Conservation (phyloP, 2,329 filamentous ascomycete species). For the Penicillium sp. region DNA sequence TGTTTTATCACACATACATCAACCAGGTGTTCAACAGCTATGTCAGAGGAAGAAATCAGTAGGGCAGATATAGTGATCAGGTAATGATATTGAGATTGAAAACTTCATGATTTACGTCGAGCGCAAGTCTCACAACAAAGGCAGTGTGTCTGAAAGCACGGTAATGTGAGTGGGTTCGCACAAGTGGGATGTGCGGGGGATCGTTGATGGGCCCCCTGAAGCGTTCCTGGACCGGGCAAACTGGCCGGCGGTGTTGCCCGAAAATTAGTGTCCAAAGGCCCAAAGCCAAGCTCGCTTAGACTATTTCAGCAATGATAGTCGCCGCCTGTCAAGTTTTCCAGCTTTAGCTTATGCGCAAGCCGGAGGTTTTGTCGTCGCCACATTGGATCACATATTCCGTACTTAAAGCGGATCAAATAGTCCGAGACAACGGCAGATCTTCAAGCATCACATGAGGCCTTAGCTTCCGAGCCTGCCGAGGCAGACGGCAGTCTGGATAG, state of each 20-base stretch:
- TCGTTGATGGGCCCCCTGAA: slow-evolving; percentile 19
- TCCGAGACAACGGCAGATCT: slow-evolving; percentile 1
- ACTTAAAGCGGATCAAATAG: not conserved
- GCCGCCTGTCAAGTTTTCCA: slow-evolving; percentile 10
- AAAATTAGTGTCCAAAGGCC: not conserved
- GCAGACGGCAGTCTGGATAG: not conserved
- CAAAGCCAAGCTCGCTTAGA: slow-evolving; percentile 25
- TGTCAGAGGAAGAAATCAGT: not conserved
- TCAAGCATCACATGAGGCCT: slow-evolving; percentile 11
- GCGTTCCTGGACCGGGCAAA: slow-evolving; percentile 13
- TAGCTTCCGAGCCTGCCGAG: slow-evolving; percentile 13
- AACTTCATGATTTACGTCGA: not conserved
- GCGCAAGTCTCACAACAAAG: not conserved
- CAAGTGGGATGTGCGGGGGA: slow-evolving; percentile 14
- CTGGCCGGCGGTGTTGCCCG: not conserved
- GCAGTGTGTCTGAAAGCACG: not conserved
- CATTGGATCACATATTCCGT: not conserved
- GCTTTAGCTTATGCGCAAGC: not conserved
- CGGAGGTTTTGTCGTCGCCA: slow-evolving; percentile 4
- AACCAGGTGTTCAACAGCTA: not conserved
- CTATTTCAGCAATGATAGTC: slow-evolving; percentile 26
- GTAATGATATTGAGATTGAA: not conserved
- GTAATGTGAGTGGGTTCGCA: not conserved
- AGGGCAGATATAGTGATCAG: not conserved
- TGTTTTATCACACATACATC: not conserved